Conservation (phyloP, 2,329 filamentous ascomycete genomes). For the Aspergillus melleus region DNA sequence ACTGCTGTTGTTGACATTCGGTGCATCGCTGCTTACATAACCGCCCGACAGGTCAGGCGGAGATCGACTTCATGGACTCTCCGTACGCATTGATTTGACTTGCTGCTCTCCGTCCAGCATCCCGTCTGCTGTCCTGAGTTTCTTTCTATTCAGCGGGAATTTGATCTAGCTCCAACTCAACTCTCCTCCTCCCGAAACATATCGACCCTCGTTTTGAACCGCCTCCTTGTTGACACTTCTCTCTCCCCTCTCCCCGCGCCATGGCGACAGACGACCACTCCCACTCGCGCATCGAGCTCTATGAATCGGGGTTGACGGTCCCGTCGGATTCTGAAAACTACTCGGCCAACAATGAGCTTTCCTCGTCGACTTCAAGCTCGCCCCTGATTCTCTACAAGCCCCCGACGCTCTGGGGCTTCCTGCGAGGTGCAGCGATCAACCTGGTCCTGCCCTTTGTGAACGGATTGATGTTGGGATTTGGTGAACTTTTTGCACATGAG, state of each 20-base stretch:
- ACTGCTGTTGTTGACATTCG: too few species aligned
- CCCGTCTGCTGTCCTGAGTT: background rate
- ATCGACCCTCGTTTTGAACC: background rate
- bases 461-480: constrained; percentile 96
- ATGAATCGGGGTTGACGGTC: constrained; percentile 45
- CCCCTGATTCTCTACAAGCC: constrained; percentile 71
- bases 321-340: constrained; percentile 52
- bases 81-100: background rate
- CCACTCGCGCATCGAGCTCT: constrained; percentile 38
- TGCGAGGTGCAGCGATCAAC: constrained; percentile 92
- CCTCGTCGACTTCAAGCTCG: constrained; percentile 38
- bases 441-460: constrained; percentile 94
- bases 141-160: background rate
- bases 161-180: background rate
- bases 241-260: constrained; percentile 10
- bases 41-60: constrained; percentile 9
- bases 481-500: constrained; percentile 95
- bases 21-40: constrained; percentile 18
- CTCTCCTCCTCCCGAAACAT: background rate
- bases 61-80: constrained; percentile 2
- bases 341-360: constrained; percentile 42
- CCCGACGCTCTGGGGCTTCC: constrained; percentile 79
- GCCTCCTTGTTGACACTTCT: constrained; percentile 1
- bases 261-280: constrained; percentile 36
- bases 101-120: background rate